Percentiles rank a stretch among this genome's conserved stretches.
phyloP scores from a whole-genome alignment of 1,139 yeast species.

The Pichia sp. region DNA sequence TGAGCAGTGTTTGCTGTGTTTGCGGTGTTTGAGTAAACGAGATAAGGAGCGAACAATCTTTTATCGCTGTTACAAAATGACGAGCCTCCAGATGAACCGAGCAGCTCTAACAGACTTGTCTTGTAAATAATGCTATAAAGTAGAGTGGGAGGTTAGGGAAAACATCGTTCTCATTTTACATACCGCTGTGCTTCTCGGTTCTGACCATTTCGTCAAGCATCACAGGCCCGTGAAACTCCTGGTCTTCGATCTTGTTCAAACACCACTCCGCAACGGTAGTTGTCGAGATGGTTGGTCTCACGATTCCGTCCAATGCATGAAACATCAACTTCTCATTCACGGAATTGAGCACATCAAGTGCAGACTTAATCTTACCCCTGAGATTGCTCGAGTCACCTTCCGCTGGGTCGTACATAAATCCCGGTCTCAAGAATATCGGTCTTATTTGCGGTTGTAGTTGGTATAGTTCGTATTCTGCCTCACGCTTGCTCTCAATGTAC shows the following conservation, averaged over 20 bases:
- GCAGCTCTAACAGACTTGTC: no score
- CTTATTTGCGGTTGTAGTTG: conserved; percentile 39
- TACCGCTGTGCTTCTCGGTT: conserved; percentile 12
- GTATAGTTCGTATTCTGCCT: conserved; percentile 58
- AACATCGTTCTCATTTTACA: no score
- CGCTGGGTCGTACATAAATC: conserved; percentile 63
- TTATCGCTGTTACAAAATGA: no score
- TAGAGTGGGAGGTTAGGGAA: no score
- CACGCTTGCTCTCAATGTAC: conserved; percentile 68
- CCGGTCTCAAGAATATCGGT: conserved; percentile 66
- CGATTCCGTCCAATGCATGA: conserved; percentile 36
- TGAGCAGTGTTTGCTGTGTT: no score
- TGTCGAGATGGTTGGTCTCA: conserved; percentile 62
- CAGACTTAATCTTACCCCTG: conserved; percentile 30
- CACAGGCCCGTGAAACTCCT: conserved; percentile 49
- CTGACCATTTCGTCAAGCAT: conserved; percentile 43
- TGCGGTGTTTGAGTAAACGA: no score
- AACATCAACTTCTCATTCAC: conserved; percentile 36
- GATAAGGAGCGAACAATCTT: no score
- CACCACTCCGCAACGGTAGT: conserved; percentile 59
- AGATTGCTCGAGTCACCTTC: conserved; percentile 25
- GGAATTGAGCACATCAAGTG: conserved; percentile 34
- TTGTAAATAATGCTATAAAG: no score
- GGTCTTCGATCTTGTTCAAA: conserved; percentile 47
- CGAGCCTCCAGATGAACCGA: no score